A percentile compares a stretch with the other conserved stretches of the same genome.
phyloP scores from a whole-genome alignment of 2,329 filamentous ascomycete species.

The Hypoxylon sp. region DNA sequence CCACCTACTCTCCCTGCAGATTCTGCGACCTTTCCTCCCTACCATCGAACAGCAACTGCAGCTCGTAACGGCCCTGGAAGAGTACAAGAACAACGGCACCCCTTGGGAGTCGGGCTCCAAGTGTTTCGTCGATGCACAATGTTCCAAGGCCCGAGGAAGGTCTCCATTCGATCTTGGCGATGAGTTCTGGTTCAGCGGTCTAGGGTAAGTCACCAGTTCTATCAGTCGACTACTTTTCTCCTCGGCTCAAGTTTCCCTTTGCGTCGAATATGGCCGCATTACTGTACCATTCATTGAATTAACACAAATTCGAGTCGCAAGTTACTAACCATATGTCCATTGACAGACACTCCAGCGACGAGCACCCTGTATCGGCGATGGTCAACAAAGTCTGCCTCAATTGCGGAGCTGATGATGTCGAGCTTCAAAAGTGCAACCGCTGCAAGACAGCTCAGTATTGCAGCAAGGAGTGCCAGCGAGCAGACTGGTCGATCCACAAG shows the following conservation, averaged over 20 bases:
- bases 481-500: conserved; percentile 39
- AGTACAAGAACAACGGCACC: conserved; percentile 48
- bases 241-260: neutral
- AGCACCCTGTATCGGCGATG: conserved; percentile 36
- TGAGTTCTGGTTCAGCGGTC: conserved; percentile 45
- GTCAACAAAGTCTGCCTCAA: conserved; percentile 39
- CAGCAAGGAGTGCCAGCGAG: conserved; percentile 35
- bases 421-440: conserved; percentile 31
- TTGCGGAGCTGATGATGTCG: conserved; percentile 26
- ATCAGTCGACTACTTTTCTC: neutral
- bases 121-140: conserved; percentile 5
- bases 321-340: conserved; percentile 11
- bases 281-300: neutral
- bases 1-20: conserved; percentile 31
- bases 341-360: conserved; percentile 42
- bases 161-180: conserved; percentile 37
- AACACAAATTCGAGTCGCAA: neutral
- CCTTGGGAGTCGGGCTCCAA: conserved; percentile 46
- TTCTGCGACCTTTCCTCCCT: conserved; percentile 40
- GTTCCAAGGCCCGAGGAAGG: neutral
- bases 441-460: conserved; percentile 47
- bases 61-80: conserved; percentile 42
- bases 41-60: conserved; percentile 48
- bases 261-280: neutral
- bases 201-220: conserved; percentile 42